A percentile compares a stretch with the other conserved stretches of the same genome.
Evolutionary conservation across 345 rosid genomes (phyloP).

Genomic region (Camelina hispida): DNA sequence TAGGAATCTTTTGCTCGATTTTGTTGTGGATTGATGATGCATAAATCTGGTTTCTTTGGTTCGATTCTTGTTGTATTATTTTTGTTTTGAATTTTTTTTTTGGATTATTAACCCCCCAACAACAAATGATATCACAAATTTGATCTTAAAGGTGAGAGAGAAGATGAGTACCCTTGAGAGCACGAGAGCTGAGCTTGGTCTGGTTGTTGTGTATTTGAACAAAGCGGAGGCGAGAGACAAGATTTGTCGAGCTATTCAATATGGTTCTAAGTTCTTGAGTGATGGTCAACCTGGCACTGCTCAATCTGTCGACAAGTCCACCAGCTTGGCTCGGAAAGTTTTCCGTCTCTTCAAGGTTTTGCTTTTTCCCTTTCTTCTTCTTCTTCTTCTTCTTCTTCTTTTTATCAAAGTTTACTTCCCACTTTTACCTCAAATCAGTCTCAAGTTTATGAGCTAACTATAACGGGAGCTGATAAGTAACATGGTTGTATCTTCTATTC

Average conservation of each 20-base stretch:
- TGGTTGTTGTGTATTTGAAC: conserved; percentile 79
- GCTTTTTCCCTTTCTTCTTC: neutral
- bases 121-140: neutral
- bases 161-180: conserved; percentile 70
- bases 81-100: neutral
- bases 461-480: neutral
- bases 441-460: neutral
- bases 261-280: conserved; percentile 91
- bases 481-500: neutral
- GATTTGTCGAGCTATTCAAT: conserved; percentile 97
- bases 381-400: no score
- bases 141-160: neutral
- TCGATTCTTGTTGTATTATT: neutral
- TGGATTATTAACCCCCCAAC: no score
- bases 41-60: neutral
- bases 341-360: conserved; percentile 91
- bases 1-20: neutral
- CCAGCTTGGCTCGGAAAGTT: conserved; percentile 95
- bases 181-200: conserved; percentile 91
- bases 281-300: conserved; percentile 88
- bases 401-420: neutral
- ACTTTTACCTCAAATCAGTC: neutral
- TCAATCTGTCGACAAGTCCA: conserved; percentile 88
- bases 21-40: neutral
- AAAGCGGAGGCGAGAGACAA: conserved; percentile 99